phyloP scores from a whole-genome alignment of 1,284 basidiomycete species.

The Sporisorium scitamineum region DNA sequence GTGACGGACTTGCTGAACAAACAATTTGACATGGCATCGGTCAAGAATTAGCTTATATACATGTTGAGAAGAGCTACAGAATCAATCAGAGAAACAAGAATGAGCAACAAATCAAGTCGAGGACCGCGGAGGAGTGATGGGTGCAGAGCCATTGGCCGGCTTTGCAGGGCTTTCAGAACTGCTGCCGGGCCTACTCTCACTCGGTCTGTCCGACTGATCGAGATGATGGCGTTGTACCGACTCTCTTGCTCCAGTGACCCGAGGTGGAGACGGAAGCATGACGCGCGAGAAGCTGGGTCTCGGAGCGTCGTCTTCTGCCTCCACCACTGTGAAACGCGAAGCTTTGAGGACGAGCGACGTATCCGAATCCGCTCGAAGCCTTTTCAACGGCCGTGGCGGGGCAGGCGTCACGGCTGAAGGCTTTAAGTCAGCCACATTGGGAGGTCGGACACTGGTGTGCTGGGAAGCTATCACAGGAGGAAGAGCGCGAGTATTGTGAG shows the following conservation, averaged over 20 bases:
- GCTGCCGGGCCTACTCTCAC: neutral
- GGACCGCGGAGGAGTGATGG: constrained; percentile 27
- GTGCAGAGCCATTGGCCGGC: constrained; percentile 9
- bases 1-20: too few species aligned
- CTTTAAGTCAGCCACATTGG: neutral
- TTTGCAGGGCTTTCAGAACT: neutral
- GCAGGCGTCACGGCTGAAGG: constrained; percentile 1
- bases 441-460: constrained; percentile 2
- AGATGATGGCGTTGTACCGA: neutral
- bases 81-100: too few species aligned
- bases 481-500: neutral
- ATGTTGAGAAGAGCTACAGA: too few species aligned
- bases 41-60: neutral
- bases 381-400: constrained; percentile 10
- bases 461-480: constrained; percentile 25
- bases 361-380: constrained; percentile 28
- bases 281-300: neutral
- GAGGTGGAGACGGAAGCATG: neutral
- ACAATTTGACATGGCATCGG: neutral
- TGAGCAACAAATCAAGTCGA: constrained; percentile 10
- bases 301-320: neutral
- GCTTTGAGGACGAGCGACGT: constrained; percentile 29
- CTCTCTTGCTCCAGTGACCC: neutral
- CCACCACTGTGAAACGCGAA: constrained; percentile 15
- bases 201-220: neutral